Evolutionary conservation across 257 asterid genomes (phyloP).

Genomic region (Primulina huaijiensis): DNA sequence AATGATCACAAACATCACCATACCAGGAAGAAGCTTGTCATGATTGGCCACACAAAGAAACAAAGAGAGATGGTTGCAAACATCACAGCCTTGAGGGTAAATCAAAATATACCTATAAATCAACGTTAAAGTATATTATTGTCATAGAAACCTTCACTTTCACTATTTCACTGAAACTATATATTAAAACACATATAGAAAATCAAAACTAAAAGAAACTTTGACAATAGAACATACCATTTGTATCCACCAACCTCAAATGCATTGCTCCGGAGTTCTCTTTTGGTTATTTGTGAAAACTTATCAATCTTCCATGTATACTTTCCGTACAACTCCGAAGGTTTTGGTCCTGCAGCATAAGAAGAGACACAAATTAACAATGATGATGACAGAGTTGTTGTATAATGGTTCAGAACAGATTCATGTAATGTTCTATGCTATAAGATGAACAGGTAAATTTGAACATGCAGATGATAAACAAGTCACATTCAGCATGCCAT

Average conservation of each 20-base stretch:
- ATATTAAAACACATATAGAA: not conserved
- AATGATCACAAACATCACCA: slow-evolving; percentile 15
- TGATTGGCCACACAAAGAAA: slow-evolving; percentile 97
- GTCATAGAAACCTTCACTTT: not conserved
- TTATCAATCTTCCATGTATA: slow-evolving; percentile 60
- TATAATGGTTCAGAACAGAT: not conserved
- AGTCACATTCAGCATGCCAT: not conserved
- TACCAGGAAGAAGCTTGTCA: slow-evolving; percentile 97
- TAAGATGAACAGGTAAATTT: not conserved
- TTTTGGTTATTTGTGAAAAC: slow-evolving; percentile 50
- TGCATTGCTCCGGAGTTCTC: slow-evolving; percentile 56
- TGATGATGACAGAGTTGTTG: not conserved
- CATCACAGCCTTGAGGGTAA: slow-evolving; percentile 97
- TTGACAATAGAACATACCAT: slow-evolving; percentile 36
- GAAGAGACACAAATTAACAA: slow-evolving; percentile 5
- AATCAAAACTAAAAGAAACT: not conserved
- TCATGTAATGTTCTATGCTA: not conserved
- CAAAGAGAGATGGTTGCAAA: slow-evolving; percentile 87
- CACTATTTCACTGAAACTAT: not conserved
- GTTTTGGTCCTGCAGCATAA: slow-evolving; percentile 47
- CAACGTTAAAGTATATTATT: slow-evolving; percentile 11
- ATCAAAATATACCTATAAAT: slow-evolving; percentile 82
- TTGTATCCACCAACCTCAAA: slow-evolving; percentile 66
- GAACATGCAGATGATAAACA: not conserved
- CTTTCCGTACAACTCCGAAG: slow-evolving; percentile 51